These are phyloP conservation scores for Glebionis coronaria DNA, from an alignment of 129 eudicot genomes.

Conservation along the genomic window DNA sequence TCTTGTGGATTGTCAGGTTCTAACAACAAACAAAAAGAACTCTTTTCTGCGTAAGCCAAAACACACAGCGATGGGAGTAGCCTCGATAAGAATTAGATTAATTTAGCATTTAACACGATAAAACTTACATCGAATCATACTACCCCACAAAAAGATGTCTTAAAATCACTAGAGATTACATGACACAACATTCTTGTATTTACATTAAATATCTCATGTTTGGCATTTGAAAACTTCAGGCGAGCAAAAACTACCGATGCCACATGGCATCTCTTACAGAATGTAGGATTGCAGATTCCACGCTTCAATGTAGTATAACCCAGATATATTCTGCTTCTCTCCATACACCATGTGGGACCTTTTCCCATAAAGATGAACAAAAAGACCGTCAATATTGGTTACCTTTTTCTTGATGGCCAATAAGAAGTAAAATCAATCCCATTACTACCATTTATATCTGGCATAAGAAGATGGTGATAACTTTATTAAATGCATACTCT, in stretches of 20 bases:
- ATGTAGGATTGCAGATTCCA: background rate
- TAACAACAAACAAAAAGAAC: background rate
- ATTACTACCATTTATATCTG: background rate
- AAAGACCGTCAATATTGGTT: conserved; percentile 2
- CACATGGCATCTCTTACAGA: background rate
- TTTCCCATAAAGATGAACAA: conserved; percentile 6
- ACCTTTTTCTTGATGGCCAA: conserved; percentile 8
- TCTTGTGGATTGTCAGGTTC: background rate
- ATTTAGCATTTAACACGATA: background rate
- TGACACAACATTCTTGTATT: conserved; percentile 14
- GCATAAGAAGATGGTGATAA: background rate
- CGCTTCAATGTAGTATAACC: conserved; percentile 2
- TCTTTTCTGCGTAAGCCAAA: background rate
- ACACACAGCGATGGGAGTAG: background rate
- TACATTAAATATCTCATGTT: background rate
- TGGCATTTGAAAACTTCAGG: conserved; percentile 12
- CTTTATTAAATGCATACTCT: background rate
- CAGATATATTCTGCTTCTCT: conserved; percentile 1
- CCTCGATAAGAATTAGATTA: background rate
- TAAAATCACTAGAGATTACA: background rate
- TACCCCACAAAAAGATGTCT: background rate
- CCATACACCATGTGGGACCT: background rate
- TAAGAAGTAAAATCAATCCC: conserved; percentile 18
- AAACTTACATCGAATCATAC: conserved; percentile 11
- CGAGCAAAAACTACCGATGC: background rate